Evolutionary conservation across 179 eudicot genomes (phyloP), one percentile per base, ranked within the genome.

Genomic region (Carnegiea gigantea): DNA sequence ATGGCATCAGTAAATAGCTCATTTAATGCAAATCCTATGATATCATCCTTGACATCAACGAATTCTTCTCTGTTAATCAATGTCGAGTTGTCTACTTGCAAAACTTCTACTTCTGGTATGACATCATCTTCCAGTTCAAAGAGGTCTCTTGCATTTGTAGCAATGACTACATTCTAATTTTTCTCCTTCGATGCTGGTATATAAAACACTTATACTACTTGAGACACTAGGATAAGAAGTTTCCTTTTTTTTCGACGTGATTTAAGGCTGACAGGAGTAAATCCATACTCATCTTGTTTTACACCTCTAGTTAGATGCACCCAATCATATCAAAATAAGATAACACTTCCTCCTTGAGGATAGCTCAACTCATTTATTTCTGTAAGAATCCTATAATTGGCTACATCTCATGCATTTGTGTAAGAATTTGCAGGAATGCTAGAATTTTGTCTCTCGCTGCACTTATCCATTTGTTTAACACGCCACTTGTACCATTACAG

Each of bases 301-400:
- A 81, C 51, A 21, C 73, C 83, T 30, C 59, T 62, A 21, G n/a
- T 60, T 5, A 74, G 83, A 81, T 81, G 79, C 4, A 81, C 79
- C 78, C 30, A 28, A 81, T 81, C 79, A 81, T 62, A 75, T 40
- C 38, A 9, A 64, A 81, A 81, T 4, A 81, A 0, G 6, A 57
- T 14, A 7, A 81, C 49, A 64, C 53, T 75, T 14, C 79, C 60
- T 18, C 23, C 48, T 8, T 30, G 49, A 0, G 65, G 65, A 49
- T 75, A 81, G 1, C 4, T 48, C 10, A 81, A n/a, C 48, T 75
- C 83, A 53, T 75, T 3, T 46, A 75, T 81, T 46, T 81, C 59
- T 8, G 79, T 60, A 1, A 81, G 13, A 3, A 81, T 62, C 12
- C 79, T 79, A 65, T 75, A 75, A 57, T 62, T 75, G 10, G 73